phyloP scores from a whole-genome alignment of 768 basidiomycete genomes.

The Mycena amicta region DNA sequence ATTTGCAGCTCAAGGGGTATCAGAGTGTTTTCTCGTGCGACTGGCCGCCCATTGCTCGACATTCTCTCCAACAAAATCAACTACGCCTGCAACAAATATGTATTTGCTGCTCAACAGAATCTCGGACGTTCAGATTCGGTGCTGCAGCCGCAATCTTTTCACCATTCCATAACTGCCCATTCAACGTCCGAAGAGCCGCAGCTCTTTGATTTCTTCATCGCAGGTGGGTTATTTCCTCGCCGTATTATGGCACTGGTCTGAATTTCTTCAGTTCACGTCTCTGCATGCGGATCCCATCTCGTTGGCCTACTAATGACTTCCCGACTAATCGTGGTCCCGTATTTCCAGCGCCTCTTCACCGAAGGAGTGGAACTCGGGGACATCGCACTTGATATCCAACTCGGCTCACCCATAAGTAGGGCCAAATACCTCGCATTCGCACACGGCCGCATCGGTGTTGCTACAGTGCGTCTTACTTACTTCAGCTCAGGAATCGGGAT shows the following conservation, averaged over 20 bases:
- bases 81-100: constrained; percentile 38
- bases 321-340: constrained; percentile 42
- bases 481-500: too few relatives aligned
- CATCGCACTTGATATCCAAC: constrained; percentile 19
- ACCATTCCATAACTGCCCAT: background rate
- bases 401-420: constrained; percentile 8
- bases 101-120: constrained; percentile 19
- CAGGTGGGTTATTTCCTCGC: too few relatives aligned
- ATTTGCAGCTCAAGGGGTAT: constrained; percentile 55
- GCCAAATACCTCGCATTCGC: constrained; percentile 19
- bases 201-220: constrained; percentile 47
- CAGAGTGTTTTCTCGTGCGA: constrained; percentile 55
- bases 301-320: constrained; percentile 41
- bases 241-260: too few relatives aligned
- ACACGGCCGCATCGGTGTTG: constrained; percentile 13
- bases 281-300: constrained; percentile 48
- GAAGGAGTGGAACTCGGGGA: constrained; percentile 18
- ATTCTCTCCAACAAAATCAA: constrained; percentile 37
- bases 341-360: constrained; percentile 42
- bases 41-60: constrained; percentile 46
- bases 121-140: constrained; percentile 9
- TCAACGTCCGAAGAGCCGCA: background rate
- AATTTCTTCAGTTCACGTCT: constrained; percentile 44
- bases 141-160: constrained; percentile 12
- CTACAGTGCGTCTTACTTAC: too few relatives aligned